Conservation (phyloP, 495 filamentous ascomycete species). For the Thermothielavioides terrestris region DNA sequence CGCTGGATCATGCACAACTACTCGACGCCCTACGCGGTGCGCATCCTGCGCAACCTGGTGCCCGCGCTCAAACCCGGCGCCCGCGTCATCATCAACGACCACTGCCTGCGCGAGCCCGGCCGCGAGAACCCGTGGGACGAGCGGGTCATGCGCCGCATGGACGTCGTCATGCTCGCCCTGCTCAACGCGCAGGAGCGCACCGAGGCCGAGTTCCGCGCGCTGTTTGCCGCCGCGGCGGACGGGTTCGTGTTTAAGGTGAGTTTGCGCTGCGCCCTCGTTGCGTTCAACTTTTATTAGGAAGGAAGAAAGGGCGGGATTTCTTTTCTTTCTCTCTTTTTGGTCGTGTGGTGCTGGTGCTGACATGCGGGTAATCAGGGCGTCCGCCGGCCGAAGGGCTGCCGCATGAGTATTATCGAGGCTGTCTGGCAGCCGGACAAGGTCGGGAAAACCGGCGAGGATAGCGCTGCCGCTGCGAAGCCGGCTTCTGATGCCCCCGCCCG, state of each 20-base stretch:
- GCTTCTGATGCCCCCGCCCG: neutral
- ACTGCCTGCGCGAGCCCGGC: constrained; percentile 39
- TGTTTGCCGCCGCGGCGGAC: constrained; percentile 39
- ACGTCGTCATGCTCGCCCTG: constrained; percentile 47
- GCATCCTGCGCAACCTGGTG: constrained; percentile 44
- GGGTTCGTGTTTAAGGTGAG: constrained; percentile 38
- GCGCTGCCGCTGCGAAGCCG: neutral
- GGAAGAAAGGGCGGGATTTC: too few relatives aligned
- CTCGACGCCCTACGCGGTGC: constrained; percentile 47
- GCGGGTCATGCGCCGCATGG: constrained; percentile 45
- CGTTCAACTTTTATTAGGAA: too few relatives aligned
- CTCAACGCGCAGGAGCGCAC: constrained; percentile 48
- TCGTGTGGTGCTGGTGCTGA: neutral
- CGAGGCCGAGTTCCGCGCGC: constrained; percentile 36
- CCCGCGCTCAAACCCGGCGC: constrained; percentile 49
- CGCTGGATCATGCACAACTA: constrained; percentile 54
- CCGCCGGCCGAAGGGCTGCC: constrained; percentile 30
- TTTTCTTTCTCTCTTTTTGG: neutral
- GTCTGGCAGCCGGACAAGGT: constrained; percentile 34
- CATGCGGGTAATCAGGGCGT: constrained; percentile 27
- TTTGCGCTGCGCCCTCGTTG: too few relatives aligned
- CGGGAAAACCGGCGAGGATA: neutral
- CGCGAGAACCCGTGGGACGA: constrained; percentile 42
- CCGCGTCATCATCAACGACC: constrained; percentile 45
- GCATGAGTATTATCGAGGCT: constrained; percentile 45